Base-by-base conservation (phyloP, 208 protist genomes). In the Leishmania braziliensis region DNA sequence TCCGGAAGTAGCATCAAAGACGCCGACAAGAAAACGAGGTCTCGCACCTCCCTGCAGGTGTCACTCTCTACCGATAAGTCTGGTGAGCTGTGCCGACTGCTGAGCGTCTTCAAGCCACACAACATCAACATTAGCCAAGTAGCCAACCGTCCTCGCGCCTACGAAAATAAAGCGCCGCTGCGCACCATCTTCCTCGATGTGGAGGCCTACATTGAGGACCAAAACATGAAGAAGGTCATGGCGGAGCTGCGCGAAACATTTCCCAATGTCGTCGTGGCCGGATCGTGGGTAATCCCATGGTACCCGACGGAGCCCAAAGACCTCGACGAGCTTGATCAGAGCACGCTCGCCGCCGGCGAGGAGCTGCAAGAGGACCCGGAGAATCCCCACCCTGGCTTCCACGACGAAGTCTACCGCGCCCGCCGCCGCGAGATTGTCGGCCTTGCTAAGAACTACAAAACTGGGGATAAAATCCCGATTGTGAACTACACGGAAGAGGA, bases 381-480 rank as follows among this genome's bases (percentile, higher is more conserved):
- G 48, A 86, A 93, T 69, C 97, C 98, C 48, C 98, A 99, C 84
- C 98, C 98, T 5, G 98, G 98, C 75, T 99, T 99, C 80, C 89
- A 96, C 75, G 98, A 99, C 83, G 78, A 89, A 58, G 95, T 84
- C n/a, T 99, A 99, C 89, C 88, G 96, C 51, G 88, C 91, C 53
- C 92, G 98, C 58, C 92, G 98, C 65, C 87, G 84, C n/a, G 80
- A 90, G 60, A 96, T 99, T 79, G 92, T 91, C 20, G 51, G 80
- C 14, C 80, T 85, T 56, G 96, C 97, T 14, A 78, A 89, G 56
- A 88, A 76, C 50, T 99, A 97, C 86, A 92, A 94, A 76, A 78
- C 94, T 66, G 97, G 97, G 26, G 75, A 97, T 39, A 83, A 85
- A 5, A 90, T 99, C 39, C 97, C 98, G 10, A 75, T 91, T 43